These are phyloP conservation scores for Ajuga chamaepitys DNA, from an alignment of 257 asterid species.

Conservation along the genomic window DNA sequence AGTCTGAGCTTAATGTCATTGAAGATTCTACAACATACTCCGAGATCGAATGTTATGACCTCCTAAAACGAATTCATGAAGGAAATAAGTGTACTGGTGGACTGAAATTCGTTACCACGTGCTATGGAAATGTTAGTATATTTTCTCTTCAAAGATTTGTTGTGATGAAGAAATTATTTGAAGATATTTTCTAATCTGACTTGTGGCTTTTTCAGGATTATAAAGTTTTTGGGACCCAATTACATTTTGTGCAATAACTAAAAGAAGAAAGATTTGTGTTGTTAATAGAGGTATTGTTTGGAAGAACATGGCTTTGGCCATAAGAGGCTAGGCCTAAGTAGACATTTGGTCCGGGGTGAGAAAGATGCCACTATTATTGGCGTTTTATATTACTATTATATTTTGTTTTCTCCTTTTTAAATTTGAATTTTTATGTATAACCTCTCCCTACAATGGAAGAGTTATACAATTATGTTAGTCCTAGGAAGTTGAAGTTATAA, in stretches of 20 bases:
- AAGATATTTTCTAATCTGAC: slow-evolving; percentile 2
- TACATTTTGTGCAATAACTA: slow-evolving; percentile 84
- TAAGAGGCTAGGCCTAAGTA: too few relatives aligned
- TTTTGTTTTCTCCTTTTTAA: too few relatives aligned
- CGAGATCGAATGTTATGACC: slow-evolving; percentile 59
- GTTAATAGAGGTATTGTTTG: too few relatives aligned
- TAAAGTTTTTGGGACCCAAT: slow-evolving; percentile 88
- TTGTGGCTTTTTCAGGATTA: slow-evolving; percentile 48
- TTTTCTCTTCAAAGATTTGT: background rate
- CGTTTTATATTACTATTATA: too few relatives aligned
- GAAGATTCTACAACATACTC: slow-evolving; percentile 78
- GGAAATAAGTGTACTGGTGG: slow-evolving; percentile 90
- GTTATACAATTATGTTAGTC: too few relatives aligned
- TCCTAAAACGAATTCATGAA: slow-evolving; percentile 60
- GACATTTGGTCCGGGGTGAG: too few relatives aligned
- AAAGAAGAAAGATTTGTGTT: slow-evolving; percentile 76
- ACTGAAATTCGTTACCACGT: slow-evolving; percentile 64
- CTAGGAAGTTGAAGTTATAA: too few relatives aligned
- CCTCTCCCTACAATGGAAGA: too few relatives aligned
- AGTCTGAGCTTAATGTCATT: slow-evolving; percentile 47
- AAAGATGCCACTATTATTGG: too few relatives aligned
- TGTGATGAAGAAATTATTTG: background rate
- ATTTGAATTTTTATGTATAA: too few relatives aligned
- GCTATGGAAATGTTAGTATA: slow-evolving; percentile 92
- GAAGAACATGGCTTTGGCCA: too few relatives aligned